Evolutionary conservation across 108 stramenopile genomes (phyloP), one percentile per base, ranked within the genome.

Genomic region (Schizochytrium sp.): DNA sequence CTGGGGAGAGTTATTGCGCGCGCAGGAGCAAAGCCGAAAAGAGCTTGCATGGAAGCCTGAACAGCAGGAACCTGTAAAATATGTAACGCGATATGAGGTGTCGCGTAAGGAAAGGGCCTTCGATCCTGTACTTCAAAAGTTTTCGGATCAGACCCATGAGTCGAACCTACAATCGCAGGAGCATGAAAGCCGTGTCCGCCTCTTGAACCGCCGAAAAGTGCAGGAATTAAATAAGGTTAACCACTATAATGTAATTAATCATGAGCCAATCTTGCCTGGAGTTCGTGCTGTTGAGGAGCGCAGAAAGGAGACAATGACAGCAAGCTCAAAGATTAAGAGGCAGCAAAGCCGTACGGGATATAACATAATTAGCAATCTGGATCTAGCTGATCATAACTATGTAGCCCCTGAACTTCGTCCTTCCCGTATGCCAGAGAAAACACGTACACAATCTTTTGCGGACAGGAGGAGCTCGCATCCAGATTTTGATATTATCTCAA

Each of bases 41-140:
- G 50, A 83, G 76, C 76, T 83, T 38, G 50, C 47, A 40, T 83
- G 76, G 76, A 55, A 83, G 47, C 45, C 76, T 5, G 53, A 28
- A 5, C 15, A 83, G 47, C 76, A 83, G 53, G 76, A 83, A 42
- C 8, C 47, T 10, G 53, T 83, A 10, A 83, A 83, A 53, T 83
- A 83, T 42, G 76, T 83, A 13, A 83, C 76, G 76, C 76, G 76
- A 8, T 55, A 83, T 53, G 76, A 83, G 76, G 53, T 83, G 28
- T 83, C 76, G 47, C 10, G 76, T 5, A 83, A 83, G 47, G 76
- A 83, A 28, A 47, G 76, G 50, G 76, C 47, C 50, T 83, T 83
- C 2, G 76, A 83, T 53, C 76, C 76, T 13, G 76, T 83, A 53
- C 53, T 83, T 47, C 76, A 83, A 83, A 83, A 42, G 76, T 83